Percentiles rank a stretch among this genome's conserved stretches.
Conservation (phyloP, 2,329 filamentous ascomycete genomes). For the Cytospora chrysosperma region DNA sequence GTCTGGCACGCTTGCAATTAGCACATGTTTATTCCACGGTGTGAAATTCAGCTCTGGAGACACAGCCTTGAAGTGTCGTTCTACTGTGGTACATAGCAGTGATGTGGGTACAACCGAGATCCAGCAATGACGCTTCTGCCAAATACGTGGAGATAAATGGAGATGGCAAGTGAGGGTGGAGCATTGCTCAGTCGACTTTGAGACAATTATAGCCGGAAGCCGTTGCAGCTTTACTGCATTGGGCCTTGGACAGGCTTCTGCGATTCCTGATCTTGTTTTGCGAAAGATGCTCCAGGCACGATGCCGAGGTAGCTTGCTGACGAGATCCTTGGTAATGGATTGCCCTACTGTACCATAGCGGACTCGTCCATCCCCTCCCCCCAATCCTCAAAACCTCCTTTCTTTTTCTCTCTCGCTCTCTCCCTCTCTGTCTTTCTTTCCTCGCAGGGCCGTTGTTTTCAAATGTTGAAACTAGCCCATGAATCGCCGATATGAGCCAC, state of each 20-base stretch:
- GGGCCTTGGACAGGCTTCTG: background rate
- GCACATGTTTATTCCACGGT: background rate
- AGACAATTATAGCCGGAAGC: background rate
- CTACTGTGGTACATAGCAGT: too few relatives aligned
- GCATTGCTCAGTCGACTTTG: background rate
- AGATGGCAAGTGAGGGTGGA: background rate
- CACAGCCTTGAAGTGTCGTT: background rate
- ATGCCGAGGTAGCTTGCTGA: background rate
- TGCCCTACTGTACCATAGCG: background rate
- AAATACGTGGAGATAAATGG: background rate
- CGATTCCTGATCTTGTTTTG: background rate
- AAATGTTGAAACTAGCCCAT: background rate
- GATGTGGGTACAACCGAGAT: background rate
- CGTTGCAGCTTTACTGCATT: background rate
- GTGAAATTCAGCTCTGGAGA: background rate
- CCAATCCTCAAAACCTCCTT: background rate
- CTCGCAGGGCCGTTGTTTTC: background rate
- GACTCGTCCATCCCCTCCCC: too few relatives aligned
- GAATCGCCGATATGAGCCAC: background rate
- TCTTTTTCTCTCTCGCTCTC: background rate
- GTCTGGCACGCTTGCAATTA: conserved; percentile 1
- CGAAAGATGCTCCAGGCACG: background rate
- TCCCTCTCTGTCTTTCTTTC: background rate
- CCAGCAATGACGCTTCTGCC: background rate
- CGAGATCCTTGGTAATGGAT: background rate